Evolutionary conservation across 148 eudicot genomes (phyloP), one percentile per base, ranked within the genome.

Genomic region (Heliosperma pusillum): DNA sequence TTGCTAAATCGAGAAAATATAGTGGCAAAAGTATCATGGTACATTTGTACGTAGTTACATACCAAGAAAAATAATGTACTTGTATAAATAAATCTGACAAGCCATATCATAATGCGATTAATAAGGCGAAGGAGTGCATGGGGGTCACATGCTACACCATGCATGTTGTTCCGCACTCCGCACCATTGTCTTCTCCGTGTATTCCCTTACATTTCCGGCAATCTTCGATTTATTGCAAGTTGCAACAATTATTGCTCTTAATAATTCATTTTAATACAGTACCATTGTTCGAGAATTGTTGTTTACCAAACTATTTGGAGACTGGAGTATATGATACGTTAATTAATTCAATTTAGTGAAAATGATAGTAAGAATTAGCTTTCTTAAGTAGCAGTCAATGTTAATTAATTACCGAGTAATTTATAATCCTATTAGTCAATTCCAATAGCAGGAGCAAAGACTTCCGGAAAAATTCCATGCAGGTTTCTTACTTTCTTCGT

Each of bases 101-200:
- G 42, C 42, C 42, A 36, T 36, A 36, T 33, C 42, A 25, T 40
- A 56, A 65, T 78, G 80, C 80, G 76, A 56, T 33, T 53, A 55
- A 22, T 25, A 53, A 72, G 80, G 80, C 65, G 66, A 22, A 50
- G 30, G 24, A 10, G 52, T 52, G 58, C 70, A 72, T 72, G 76
- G 40, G 40, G 40, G 21, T 66, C 76, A 78, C 80, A 78, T 78
- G 80, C 66, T 64, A 17, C 45, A 65, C 61, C 72, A 72, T 60
- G 75, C 65, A 26, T 36, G 42, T 36, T 36, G 42, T 10, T 36
- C 42, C 0, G 9, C 42, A 47, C 53, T 27, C 70, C 67, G 21
- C 63, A 62, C 62, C 17, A 27, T 33, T 71, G 30, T 44, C 58
- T 44, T 73, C 19, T 21, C 44, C 57, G 53, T 58, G 53, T 61